Evolutionary conservation across 1,139 yeast species (phyloP).

Genomic region (Sugiyamaella sp.): DNA sequence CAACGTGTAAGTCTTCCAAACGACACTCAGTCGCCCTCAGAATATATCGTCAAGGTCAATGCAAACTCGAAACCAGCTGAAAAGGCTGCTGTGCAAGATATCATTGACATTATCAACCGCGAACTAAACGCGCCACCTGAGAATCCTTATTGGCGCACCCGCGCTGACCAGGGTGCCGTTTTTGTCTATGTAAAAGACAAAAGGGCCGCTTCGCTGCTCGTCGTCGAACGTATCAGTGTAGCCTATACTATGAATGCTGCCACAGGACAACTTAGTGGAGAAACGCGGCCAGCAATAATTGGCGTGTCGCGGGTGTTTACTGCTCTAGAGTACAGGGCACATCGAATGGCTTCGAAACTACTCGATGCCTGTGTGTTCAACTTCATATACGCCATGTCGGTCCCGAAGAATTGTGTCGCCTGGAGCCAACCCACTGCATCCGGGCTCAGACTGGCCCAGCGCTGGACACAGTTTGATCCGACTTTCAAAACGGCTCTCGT

Average conservation of each 20-base stretch:
- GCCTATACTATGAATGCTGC: constrained; percentile 54
- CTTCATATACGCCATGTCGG: constrained; percentile 55
- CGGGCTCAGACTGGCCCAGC: constrained; percentile 58
- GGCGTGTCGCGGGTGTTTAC: constrained; percentile 73
- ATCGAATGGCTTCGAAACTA: constrained; percentile 52
- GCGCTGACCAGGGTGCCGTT: constrained; percentile 41
- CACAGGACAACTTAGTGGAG: constrained; percentile 44
- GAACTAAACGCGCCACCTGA: constrained; percentile 63
- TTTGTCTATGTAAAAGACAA: constrained; percentile 50
- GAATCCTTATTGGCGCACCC: constrained; percentile 50
- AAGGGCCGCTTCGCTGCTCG: constrained; percentile 56
- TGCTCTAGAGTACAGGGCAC: constrained; percentile 56
- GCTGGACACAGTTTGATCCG: constrained; percentile 28
- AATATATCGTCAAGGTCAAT: constrained; percentile 40
- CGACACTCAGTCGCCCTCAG: constrained; percentile 16
- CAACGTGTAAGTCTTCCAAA: constrained; percentile 17
- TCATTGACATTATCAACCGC: constrained; percentile 56
- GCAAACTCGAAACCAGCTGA: constrained; percentile 38
- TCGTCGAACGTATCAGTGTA: constrained; percentile 44
- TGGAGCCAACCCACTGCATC: constrained; percentile 74
- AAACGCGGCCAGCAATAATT: constrained; percentile 38
- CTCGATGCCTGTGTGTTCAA: constrained; percentile 48
- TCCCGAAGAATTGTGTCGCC: constrained; percentile 52
- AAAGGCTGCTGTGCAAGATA: constrained; percentile 42
- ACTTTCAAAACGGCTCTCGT: constrained; percentile 5